phyloP scores from a whole-genome alignment of 768 basidiomycete genomes.

The Boletus rex-veris region DNA sequence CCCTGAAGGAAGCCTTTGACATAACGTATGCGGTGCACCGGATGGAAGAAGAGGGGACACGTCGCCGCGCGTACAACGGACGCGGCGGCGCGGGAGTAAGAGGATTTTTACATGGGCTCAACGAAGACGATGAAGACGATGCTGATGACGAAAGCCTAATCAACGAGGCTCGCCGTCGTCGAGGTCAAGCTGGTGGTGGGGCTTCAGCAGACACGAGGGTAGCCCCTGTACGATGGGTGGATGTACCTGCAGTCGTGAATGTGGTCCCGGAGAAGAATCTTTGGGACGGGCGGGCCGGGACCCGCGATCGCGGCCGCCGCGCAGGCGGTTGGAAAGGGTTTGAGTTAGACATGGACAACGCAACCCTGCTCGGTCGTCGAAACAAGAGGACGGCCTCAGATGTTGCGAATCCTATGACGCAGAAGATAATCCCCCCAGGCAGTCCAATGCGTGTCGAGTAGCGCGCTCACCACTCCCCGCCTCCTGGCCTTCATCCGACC shows the following conservation, averaged over 20 bases:
- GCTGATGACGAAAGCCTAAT: conserved; percentile 49
- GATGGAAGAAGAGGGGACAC: conserved; percentile 97
- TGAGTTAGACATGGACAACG: conserved; percentile 82
- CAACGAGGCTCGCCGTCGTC: conserved; percentile 44
- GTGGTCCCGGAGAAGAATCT: conserved; percentile 19
- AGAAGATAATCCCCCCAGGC: conserved; percentile 22
- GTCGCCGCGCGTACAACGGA: conserved; percentile 77
- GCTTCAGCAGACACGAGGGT: conserved; percentile 7
- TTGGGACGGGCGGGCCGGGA: conserved; percentile 69
- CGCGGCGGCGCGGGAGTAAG: conserved; percentile 72
- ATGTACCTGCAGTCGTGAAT: conserved; percentile 11
- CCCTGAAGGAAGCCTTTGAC: conserved; percentile 97
- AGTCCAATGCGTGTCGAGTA: conserved; percentile 34
- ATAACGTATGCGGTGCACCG: conserved; percentile 98
- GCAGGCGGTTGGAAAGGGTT: conserved; percentile 44
- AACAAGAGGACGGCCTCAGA: conserved; percentile 39
- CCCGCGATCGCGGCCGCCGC: conserved; percentile 52
- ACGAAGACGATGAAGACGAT: conserved; percentile 86
- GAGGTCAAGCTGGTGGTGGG: conserved; percentile 31
- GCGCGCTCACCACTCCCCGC: background rate
- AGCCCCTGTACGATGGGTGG: conserved; percentile 9
- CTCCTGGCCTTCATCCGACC: background rate
- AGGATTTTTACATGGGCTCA: conserved; percentile 80
- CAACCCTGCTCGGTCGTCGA: conserved; percentile 80
- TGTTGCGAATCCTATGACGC: conserved; percentile 36